Base-by-base conservation (phyloP, 495 filamentous ascomycete species). In the Aspergillus heteromorphus region DNA sequence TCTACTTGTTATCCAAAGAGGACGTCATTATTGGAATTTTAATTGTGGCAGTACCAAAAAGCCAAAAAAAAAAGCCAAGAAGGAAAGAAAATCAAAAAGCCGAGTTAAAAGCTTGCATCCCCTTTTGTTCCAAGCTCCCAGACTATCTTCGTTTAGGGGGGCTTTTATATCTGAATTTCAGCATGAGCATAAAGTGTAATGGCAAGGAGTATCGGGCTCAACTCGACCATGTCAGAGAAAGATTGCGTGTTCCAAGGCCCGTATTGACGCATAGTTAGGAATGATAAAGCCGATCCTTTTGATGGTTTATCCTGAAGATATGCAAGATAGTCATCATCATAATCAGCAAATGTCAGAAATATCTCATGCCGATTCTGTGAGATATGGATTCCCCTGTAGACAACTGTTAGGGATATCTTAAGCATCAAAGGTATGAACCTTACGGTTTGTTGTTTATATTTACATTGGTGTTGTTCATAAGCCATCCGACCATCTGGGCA, bases 301-400 rank as follows among this genome's bases (percentile, higher is more conserved):
- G 42, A 23, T 45, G 19, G 23, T 45, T 45, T n/a, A 25, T 21
- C 25, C 19, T 45, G 13, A 8, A 63, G 51, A 45, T 60, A 63
- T 0, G 8, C 27, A 6, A 60, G 21, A 38, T 58, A 63, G 11
- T 57, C 34, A 31, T 40, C 42, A 18, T 55, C 36, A 34, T 55
- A 64, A 17, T 51, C 27, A 4, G 57, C 61, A 27, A 57, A 23
- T 1, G 25, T 49, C 10, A 64, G 29, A 17, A 48, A 55, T 1
- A 64, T 54, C 16, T 64, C 57, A 3, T 57, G 54, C 2, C 54
- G 36, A 45, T 60, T 55, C 48, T 64, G 61, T 1, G 54, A 60
- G 0, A 64, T 10, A 40, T 41, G 30, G 34, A 54, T 6, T 13
- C 61, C 54, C 27, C 60, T 59, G 41, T 16, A 45, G 21, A 2